Percentiles rank a stretch among this genome's conserved stretches.
Conservation (phyloP, 805 yeast species). For the Schizosaccharomyces cryophilus region DNA sequence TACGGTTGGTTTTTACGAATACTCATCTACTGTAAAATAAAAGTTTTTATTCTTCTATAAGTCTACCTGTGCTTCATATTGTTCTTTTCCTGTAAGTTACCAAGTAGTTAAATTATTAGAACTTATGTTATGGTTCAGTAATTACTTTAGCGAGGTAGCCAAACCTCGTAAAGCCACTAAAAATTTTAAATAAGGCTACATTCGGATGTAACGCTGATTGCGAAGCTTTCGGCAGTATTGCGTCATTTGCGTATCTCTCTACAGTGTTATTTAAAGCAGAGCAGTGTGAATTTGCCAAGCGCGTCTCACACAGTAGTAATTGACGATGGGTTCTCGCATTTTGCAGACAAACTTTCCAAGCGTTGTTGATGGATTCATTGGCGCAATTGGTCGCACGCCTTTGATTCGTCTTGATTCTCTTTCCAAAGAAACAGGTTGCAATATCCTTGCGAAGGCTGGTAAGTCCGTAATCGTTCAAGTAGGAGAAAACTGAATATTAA, state of each 20-base stretch:
- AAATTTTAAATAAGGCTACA: no score
- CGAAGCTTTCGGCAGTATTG: no score
- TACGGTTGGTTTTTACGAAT: background rate
- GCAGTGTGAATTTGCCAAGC: no score
- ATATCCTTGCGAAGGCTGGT: slow-evolving; percentile 59
- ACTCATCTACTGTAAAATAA: background rate
- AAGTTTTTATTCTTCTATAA: no score
- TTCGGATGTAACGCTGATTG: no score
- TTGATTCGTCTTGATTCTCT: slow-evolving; percentile 35
- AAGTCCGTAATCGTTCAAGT: background rate
- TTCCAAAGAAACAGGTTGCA: slow-evolving; percentile 36
- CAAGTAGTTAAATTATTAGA: background rate
- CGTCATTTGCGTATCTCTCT: no score
- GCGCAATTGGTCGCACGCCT: slow-evolving; percentile 32
- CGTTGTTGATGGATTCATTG: background rate
- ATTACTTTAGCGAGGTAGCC: no score
- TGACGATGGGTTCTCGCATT: background rate
- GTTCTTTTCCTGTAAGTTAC: no score
- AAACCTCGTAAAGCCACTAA: no score
- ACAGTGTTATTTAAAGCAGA: no score
- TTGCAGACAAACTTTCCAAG: background rate
- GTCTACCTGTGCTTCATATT: background rate
- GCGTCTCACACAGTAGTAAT: no score
- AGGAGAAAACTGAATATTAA: no score
- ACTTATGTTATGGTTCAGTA: background rate